Conservation (phyloP, 2,329 filamentous ascomycete genomes). For the Zymoseptoria ardabiliae region DNA sequence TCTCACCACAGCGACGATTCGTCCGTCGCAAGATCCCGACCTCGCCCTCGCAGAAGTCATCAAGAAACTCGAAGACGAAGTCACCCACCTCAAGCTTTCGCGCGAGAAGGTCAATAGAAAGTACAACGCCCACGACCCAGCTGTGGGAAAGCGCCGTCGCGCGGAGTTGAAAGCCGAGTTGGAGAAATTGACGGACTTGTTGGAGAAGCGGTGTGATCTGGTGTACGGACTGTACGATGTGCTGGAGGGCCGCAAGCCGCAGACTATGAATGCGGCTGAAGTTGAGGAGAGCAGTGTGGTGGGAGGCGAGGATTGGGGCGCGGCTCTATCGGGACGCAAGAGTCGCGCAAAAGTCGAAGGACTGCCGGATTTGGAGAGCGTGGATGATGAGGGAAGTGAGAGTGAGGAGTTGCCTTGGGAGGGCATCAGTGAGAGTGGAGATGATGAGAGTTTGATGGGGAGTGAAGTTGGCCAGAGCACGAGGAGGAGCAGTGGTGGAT, state of each 20-base stretch:
- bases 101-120: slow-evolving; percentile 54
- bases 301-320: slow-evolving; percentile 10
- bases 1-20: slow-evolving; percentile 52
- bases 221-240: slow-evolving; percentile 81
- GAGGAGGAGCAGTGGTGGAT: not conserved
- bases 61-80: slow-evolving; percentile 73
- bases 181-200: slow-evolving; percentile 51
- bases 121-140: slow-evolving; percentile 61
- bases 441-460: not conserved
- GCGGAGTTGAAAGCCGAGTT: slow-evolving; percentile 55
- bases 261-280: slow-evolving; percentile 40
- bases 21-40: slow-evolving; percentile 58
- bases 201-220: slow-evolving; percentile 69
- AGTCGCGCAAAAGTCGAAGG: not conserved
- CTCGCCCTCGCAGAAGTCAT: slow-evolving; percentile 74
- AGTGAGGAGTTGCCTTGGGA: slow-evolving; percentile 28
- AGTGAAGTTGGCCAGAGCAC: not conserved
- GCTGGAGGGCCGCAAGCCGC: slow-evolving; percentile 67
- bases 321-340: not conserved
- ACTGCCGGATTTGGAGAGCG: slow-evolving; percentile 11
- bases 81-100: slow-evolving; percentile 65
- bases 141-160: slow-evolving; percentile 58
- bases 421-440: slow-evolving; percentile 23
- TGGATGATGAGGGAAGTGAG: slow-evolving; percentile 22
- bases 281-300: slow-evolving; percentile 35